phyloP scores from a whole-genome alignment of 169 alveolate species.

The Plasmodium malariae region DNA sequence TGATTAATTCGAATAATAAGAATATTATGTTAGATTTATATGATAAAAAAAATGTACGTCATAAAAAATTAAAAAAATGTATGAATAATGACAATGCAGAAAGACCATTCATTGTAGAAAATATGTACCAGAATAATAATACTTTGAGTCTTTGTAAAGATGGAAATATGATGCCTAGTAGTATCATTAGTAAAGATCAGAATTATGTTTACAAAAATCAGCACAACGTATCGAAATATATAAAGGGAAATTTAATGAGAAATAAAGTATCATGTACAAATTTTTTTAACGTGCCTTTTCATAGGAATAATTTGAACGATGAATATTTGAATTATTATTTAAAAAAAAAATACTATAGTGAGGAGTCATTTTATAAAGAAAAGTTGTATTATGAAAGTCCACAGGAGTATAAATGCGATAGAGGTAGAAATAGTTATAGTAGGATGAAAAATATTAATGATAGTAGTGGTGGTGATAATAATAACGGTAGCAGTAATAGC shows the following conservation, averaged over 20 bases:
- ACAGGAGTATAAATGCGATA: background rate
- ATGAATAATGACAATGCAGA: constrained; percentile 1
- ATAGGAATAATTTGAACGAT: background rate
- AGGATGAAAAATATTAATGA: background rate
- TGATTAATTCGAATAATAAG: constrained; percentile 11
- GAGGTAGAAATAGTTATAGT: background rate
- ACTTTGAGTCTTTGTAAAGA: background rate
- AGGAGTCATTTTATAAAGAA: constrained; percentile 14
- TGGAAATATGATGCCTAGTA: too few species aligned
- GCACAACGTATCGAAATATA: background rate
- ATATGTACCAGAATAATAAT: background rate
- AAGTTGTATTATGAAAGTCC: background rate
- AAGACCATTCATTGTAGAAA: background rate
- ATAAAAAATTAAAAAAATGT: constrained; percentile 21
- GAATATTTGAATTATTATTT: background rate
- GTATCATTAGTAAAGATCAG: background rate
- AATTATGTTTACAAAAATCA: background rate
- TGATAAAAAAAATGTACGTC: constrained; percentile 15
- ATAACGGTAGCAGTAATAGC: background rate
- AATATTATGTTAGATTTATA: constrained; percentile 14
- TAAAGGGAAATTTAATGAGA: background rate
- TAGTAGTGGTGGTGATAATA: background rate
- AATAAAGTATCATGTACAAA: background rate
- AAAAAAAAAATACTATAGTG: constrained; percentile 5
- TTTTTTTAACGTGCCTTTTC: background rate